Percentiles rank a stretch among this genome's conserved stretches.
phyloP scores from a whole-genome alignment of 768 basidiomycete genomes.

The Agaricus subrufescens region DNA sequence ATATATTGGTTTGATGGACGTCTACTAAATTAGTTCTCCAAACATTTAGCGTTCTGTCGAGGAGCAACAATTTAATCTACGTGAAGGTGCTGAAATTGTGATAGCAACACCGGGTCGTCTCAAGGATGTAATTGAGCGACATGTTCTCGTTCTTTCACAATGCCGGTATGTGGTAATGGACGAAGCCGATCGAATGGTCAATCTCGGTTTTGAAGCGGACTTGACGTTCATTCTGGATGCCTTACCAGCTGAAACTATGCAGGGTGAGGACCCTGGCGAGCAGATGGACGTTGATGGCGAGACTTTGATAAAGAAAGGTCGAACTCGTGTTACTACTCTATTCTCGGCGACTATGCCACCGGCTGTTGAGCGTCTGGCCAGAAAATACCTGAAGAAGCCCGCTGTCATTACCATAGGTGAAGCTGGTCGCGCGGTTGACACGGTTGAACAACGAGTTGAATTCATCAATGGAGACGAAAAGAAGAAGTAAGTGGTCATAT shows the following conservation, averaged over 20 bases:
- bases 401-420: conserved; percentile 98
- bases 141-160: conserved; percentile 92
- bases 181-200: conserved; percentile 99
- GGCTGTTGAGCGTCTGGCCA: conserved; percentile 90
- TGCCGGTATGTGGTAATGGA: conserved; percentile 99
- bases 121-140: conserved; percentile 95
- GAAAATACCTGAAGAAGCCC: conserved; percentile 90
- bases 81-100: conserved; percentile 98
- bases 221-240: conserved; percentile 93
- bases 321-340: conserved; percentile 89
- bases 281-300: conserved; percentile 77
- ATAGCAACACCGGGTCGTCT: conserved; percentile 98
- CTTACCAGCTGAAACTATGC: conserved; percentile 82
- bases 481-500: conserved; percentile 69
- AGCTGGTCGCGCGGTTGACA: conserved; percentile 96
- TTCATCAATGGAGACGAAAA: conserved; percentile 92
- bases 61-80: conserved; percentile 95
- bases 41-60: conserved; percentile 74
- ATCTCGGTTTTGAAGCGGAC: conserved; percentile 94
- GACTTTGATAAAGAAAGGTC: conserved; percentile 64
- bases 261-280: conserved; percentile 75
- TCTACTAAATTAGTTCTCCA: conserved; percentile 2
- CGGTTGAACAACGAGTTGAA: conserved; percentile 94
- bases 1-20: not conserved
- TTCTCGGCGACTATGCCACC: conserved; percentile 99